phyloP scores from a whole-genome alignment of 768 basidiomycete genomes.

The Strobilomyces dryophilus region DNA sequence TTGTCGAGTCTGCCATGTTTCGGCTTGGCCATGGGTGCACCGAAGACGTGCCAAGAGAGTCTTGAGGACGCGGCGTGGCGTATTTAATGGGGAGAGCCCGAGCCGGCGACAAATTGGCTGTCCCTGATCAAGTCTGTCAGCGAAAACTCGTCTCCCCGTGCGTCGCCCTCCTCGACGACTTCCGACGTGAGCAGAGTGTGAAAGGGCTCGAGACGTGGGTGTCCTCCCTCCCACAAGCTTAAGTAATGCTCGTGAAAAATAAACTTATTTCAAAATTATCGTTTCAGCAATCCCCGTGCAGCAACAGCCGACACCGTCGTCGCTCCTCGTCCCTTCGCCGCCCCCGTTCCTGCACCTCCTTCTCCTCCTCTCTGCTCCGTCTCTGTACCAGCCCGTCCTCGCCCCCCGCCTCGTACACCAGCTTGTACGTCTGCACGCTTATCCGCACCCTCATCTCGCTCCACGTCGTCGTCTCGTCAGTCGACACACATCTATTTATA shows the following conservation, averaged over 20 bases:
- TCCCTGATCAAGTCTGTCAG: not conserved
- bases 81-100: constrained; percentile 16
- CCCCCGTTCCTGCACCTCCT: constrained; percentile 36
- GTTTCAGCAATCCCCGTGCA: not conserved
- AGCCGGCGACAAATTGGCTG: constrained; percentile 1
- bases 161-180: not conserved
- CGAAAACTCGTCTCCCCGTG: not conserved
- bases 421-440: constrained; percentile 55
- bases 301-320: constrained; percentile 36
- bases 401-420: constrained; percentile 63
- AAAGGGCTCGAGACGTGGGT: not conserved
- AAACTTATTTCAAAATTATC: not conserved
- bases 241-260: constrained; percentile 16
- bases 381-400: constrained; percentile 52
- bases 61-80: constrained; percentile 31
- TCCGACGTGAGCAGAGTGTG: not conserved
- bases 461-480: constrained; percentile 26
- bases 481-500: constrained; percentile 51
- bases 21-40: constrained; percentile 51
- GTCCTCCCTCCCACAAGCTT: not conserved
- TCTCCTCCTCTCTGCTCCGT: constrained; percentile 32
- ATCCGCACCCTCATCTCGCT: constrained; percentile 46
- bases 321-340: constrained; percentile 54
- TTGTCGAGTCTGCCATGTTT: constrained; percentile 29
- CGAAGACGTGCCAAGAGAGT: constrained; percentile 36